Base-by-base conservation (phyloP, 352 stramenopile species). In the Globisporangium heterothallicum region DNA sequence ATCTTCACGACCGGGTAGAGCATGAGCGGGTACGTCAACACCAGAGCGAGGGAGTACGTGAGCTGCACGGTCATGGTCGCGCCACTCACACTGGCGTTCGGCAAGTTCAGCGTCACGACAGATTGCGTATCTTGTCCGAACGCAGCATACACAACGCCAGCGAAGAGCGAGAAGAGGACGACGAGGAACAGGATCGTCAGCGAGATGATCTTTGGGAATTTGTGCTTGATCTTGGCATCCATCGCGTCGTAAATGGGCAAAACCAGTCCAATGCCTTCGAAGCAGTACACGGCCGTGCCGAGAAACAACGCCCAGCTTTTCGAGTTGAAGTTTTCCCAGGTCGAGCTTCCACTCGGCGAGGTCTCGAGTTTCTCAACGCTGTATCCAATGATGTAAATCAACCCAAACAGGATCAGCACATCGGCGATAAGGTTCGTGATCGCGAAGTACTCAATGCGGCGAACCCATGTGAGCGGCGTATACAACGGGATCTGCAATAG, bases 11-110 rank as follows among this genome's bases (percentile, higher is more conserved):
- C 76, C 7, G 76, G 76, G 54, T 85, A 87, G 22, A 87, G 49
- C 73, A 87, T 85, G 22, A 87, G 67, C 18, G 76, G 76, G 56
- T 87, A 87, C 59, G 76, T 85, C 45, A 87, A 66, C 55, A 87
- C 65, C 9, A 85, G 72, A 35, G 76, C 76, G 19, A 87, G 49
- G 36, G 76, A 84, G 53, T 84, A 87, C 40, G 73, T 81, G 22
- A 79, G 27, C 58, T 87, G 76, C 25, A 87, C 76, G 4, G 71
- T 67, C 63, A 87, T 80, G 36, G 76, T 85, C 22, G 70, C 71
- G 22, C 69, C 30, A 29, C 73, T 85, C 47, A 64, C 60, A 42
- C 73, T 64, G 29, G 76, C 70, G 25, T 63, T 82, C 22, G 76
- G 71, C 6, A 85, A 32, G 49, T 84, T 82, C 22, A 87, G 56